Evolutionary conservation across 305 asterid species (phyloP).

Genomic region (Fraxinus greggii): DNA sequence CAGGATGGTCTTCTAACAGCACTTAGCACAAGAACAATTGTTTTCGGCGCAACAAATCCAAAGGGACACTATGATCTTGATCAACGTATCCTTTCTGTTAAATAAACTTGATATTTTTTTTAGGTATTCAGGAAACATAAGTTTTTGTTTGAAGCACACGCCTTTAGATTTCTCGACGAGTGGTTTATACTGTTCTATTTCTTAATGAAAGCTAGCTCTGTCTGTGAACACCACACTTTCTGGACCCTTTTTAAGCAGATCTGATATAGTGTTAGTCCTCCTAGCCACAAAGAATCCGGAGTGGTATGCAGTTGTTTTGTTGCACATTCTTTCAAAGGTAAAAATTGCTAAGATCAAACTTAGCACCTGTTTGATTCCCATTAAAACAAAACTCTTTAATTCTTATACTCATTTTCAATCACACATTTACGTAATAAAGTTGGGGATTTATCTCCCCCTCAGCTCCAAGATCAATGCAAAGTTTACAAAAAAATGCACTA

Average conservation of each 20-base stretch:
- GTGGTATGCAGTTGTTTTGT: conserved; percentile 66
- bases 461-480: too few relatives aligned
- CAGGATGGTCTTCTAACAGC: conserved; percentile 38
- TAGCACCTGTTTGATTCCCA: too few relatives aligned
- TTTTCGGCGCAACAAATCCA: conserved; percentile 68
- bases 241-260: too few relatives aligned
- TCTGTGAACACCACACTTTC: too few relatives aligned
- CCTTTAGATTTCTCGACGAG: background rate
- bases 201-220: conserved; percentile 51
- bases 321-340: conserved; percentile 79
- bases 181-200: conserved; percentile 18
- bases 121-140: background rate
- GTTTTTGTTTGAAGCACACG: background rate
- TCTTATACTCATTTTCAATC: too few relatives aligned
- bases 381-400: too few relatives aligned
- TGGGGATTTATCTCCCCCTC: too few relatives aligned
- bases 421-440: too few relatives aligned
- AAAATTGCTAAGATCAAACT: conserved; percentile 18
- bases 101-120: background rate
- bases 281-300: conserved; percentile 65
- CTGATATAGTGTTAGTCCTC: conserved; percentile 27
- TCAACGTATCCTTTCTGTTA: conserved; percentile 63
- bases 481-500: too few relatives aligned
- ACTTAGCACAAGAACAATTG: conserved; percentile 79
- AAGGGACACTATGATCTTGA: conserved; percentile 93